Base-by-base conservation (phyloP, 192 early-diverging fungal genomes). In the Mortierella alpina region DNA sequence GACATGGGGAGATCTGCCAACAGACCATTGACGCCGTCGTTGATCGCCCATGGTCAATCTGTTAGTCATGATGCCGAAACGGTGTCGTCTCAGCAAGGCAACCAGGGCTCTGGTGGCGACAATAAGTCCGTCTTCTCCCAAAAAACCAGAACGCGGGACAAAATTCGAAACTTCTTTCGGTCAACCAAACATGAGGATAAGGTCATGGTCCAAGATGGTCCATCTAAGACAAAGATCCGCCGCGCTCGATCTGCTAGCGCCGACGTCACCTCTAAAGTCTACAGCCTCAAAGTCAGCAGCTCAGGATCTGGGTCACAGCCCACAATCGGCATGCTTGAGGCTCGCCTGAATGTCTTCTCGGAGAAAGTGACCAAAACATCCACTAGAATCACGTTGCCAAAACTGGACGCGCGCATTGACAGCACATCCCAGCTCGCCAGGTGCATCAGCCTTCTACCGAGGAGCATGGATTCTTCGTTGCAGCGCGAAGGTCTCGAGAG, bases 271-370 rank as follows among this genome's bases (percentile, higher is more conserved):
- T n/a, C 31, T 55, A 4, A 1, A 8, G 53, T 15, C 53, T 55
- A 3, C 53, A 55, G 53, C 53, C 15, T 55, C 53, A 55, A 55
- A 55, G 53, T 55, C 53, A 55, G 53, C n/a, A 55, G 53, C 53
- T 20, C 53, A 20, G 53, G 8, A 55, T 2, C 18, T 8, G 53
- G 53, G 8, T 8, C 53, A 4, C 15, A 55, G 15, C 53, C 8
- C 53, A 55, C 53, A 8, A 55, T 8, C n/a, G 22, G n/a, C n/a
- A n/a, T n/a, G n/a, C n/a, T n/a, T 20, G n/a, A 13, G 7, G 57
- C 39, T 41, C 57, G 57, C 7, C 3, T 41, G 57, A 9, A 31
- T 59, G n/a, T 59, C 40, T 59, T 59, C 57, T 41, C 57, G 12
- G 9, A 59, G 31, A 59, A 59, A 1, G 39, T 59, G 17, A n/a